Conservation (phyloP, 2,329 filamentous ascomycete species). For the Alternaria angustiovoidea region DNA sequence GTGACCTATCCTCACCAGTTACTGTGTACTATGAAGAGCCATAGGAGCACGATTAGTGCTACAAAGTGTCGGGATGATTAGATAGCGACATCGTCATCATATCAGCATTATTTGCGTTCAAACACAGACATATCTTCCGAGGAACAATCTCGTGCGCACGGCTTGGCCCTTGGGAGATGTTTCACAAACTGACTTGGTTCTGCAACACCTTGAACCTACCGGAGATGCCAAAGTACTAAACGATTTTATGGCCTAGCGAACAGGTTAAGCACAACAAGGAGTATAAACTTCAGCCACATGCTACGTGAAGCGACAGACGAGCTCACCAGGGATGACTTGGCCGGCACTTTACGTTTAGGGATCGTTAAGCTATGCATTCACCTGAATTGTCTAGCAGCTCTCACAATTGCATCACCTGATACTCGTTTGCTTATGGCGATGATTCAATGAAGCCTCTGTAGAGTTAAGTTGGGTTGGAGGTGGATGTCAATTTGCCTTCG, state of each 20-base stretch:
- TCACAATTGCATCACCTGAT: not conserved
- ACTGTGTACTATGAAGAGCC: not conserved
- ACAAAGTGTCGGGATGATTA: not conserved
- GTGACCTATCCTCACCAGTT: not conserved
- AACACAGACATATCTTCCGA: not conserved
- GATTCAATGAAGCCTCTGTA: not conserved
- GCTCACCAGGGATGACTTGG: too few relatives aligned
- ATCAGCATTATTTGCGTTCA: not conserved
- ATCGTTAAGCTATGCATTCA: too few relatives aligned
- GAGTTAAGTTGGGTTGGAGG: not conserved
- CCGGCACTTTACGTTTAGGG: too few relatives aligned
- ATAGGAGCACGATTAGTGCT: not conserved
- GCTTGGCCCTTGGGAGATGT: not conserved
- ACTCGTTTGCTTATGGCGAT: not conserved
- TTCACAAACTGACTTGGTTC: not conserved
- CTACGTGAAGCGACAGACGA: too few relatives aligned
- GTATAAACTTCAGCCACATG: too few relatives aligned
- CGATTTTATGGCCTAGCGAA: too few relatives aligned
- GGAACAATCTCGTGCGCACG: not conserved
- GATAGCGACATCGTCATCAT: not conserved
- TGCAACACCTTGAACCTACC: too few relatives aligned
- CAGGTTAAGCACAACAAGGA: too few relatives aligned
- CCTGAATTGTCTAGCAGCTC: not conserved
- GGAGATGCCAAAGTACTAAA: too few relatives aligned
- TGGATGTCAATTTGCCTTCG: not conserved